Evolutionary conservation across 2,329 filamentous ascomycete genomes (phyloP), one percentile per base, ranked within the genome.

Genomic region (Lomentospora prolificans): DNA sequence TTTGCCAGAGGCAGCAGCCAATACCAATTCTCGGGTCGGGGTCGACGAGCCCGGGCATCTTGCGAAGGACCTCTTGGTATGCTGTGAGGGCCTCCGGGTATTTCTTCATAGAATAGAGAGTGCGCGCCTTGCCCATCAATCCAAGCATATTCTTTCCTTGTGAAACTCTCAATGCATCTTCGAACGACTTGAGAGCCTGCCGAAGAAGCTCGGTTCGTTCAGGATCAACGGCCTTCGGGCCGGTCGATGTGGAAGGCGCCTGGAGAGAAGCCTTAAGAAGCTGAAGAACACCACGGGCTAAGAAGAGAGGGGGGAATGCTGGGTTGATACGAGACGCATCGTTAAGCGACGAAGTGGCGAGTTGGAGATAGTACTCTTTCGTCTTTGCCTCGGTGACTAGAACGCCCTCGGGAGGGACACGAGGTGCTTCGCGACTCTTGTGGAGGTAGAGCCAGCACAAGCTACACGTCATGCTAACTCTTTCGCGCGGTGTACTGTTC

Each of bases 11-110:
- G 74, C 94, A 99, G 70, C 90, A 94, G 50, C 94, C 94, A 65
- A 99, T 92, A 56, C 94, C 94, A 62, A 99, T 92, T 63, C 95
- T 83, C 62, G 94, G 95, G 69, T 99, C 94, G 0, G 94, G 94
- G 65, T 99, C 94, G 44, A 87, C 82, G 64, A 97, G 78, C 61
- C 89, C 84, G 2, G 94, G 94, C 75, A 91, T 90, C 69, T 87
- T 90, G 63, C 84, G 78, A 53, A 99, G 74, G 14, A 90, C 90
- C 58, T 89, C 87, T 71, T 99, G 94, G 67, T 97, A 99, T 24
- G 81, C 78, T 58, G 87, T 80, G 54, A 97, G 72, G 12, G 95
- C 87, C 55, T 97, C 90, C 1, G 85, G 78, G 64, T 88, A 96
- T 69, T 90, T 90, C 57, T 87, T 88, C 64, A 96, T 79, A 12